These are phyloP conservation scores for Penicillium turbatum DNA, from an alignment of 495 filamentous ascomycete genomes.

Conservation along the genomic window DNA sequence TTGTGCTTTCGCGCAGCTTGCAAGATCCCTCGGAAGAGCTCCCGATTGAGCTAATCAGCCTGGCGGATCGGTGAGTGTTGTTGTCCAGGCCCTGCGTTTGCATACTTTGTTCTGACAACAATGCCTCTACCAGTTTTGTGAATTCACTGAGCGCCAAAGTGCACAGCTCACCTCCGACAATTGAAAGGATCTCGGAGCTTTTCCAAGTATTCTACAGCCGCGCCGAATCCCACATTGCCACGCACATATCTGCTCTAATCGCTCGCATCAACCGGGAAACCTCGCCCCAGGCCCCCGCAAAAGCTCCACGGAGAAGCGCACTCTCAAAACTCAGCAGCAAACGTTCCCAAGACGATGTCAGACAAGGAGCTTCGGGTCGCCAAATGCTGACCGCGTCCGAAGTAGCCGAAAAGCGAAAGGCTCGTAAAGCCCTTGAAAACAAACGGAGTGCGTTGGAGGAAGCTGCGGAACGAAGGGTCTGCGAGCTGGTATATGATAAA, in stretches of 20 bases:
- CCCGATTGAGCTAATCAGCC: slow-evolving; percentile 84
- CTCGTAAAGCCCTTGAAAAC: slow-evolving; percentile 68
- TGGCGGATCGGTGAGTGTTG: too few species aligned
- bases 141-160: slow-evolving; percentile 86
- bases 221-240: slow-evolving; percentile 77
- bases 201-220: slow-evolving; percentile 94
- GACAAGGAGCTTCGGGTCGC: slow-evolving; percentile 48
- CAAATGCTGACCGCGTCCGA: slow-evolving; percentile 93
- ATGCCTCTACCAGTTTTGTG: slow-evolving; percentile 62
- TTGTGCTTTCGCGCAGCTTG: slow-evolving; percentile 44
- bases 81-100: too few species aligned
- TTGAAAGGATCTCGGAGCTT: slow-evolving; percentile 75
- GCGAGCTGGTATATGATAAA: slow-evolving; percentile 78
- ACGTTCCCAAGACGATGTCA: slow-evolving; percentile 26
- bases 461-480: slow-evolving; percentile 82
- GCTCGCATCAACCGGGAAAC: slow-evolving; percentile 65
- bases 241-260: slow-evolving; percentile 79
- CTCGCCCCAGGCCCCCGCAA: slow-evolving; percentile 47
- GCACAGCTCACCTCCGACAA: slow-evolving; percentile 74
- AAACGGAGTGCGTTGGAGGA: slow-evolving; percentile 80
- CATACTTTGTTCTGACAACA: too few species aligned
- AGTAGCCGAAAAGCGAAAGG: slow-evolving; percentile 71
- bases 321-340: slow-evolving; percentile 25
- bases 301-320: slow-evolving; percentile 12
- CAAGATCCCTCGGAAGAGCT: slow-evolving; percentile 74